These are phyloP conservation scores for Scenedesmus sp. DNA, from an alignment of 163 green algal genomes.

Conservation along the genomic window DNA sequence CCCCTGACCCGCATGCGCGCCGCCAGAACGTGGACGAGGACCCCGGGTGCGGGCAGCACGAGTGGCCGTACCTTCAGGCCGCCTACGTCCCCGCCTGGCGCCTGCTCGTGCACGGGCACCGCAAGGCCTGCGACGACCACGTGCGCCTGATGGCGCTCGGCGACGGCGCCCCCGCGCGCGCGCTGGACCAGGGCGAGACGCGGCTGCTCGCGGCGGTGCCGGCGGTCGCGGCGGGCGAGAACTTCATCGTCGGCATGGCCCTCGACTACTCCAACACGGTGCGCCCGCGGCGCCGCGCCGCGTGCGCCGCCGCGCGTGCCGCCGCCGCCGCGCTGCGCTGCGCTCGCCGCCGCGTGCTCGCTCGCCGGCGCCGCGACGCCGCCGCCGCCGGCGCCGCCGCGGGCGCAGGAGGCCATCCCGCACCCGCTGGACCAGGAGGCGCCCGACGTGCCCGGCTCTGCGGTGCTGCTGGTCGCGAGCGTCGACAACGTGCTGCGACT, in stretches of 20 bases:
- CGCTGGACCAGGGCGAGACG: constrained; percentile 37
- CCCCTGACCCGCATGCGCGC: not conserved
- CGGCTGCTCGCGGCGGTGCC: constrained; percentile 30
- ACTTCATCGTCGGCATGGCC: constrained; percentile 39
- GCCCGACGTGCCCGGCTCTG: constrained; percentile 17
- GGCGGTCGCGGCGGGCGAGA: constrained; percentile 11
- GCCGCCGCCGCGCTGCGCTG: not conserved
- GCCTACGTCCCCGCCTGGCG: constrained; percentile 35
- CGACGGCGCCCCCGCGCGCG: not conserved
- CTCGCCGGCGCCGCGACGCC: too few relatives aligned
- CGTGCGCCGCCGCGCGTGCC: not conserved
- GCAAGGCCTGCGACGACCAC: constrained; percentile 27
- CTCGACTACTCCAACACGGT: constrained; percentile 45
- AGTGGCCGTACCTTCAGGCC: constrained; percentile 41
- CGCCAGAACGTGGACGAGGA: constrained; percentile 39
- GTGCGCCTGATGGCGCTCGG: constrained; percentile 10
- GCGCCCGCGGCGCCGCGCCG: not conserved
- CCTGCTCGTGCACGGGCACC: constrained; percentile 26
- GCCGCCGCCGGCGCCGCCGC: not conserved
- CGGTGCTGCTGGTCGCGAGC: constrained; percentile 28
- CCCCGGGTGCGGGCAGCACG: not conserved
- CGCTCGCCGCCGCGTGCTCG: not conserved
- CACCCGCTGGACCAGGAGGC: constrained; percentile 23
- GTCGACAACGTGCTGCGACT: constrained; percentile 36
- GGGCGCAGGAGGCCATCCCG: constrained; percentile 10